Percentiles rank a stretch among this genome's conserved stretches.
Evolutionary conservation across 495 filamentous ascomycete genomes (phyloP).

Genomic region (Penicillium nucicola): DNA sequence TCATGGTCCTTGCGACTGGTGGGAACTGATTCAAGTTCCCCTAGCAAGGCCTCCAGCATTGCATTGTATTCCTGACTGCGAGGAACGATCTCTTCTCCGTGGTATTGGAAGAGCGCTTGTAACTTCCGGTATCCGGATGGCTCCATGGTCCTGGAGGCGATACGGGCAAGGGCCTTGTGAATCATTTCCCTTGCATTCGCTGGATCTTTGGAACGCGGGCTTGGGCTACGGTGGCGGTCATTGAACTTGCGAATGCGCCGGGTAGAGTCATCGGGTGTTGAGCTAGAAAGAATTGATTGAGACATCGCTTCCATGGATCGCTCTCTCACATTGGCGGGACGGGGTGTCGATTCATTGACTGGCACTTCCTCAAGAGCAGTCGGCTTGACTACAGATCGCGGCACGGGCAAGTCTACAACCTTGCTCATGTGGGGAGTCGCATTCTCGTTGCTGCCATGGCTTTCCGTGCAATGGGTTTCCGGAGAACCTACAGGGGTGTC

Average conservation of each 20-base stretch:
- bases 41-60: conserved; percentile 69
- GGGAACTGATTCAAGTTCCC: conserved; percentile 63
- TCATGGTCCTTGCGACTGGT: conserved; percentile 45
- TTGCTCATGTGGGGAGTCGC: conserved; percentile 12
- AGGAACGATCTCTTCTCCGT: conserved; percentile 51
- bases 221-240: conserved; percentile 32
- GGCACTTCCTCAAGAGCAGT: conserved; percentile 26
- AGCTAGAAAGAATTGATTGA: conserved; percentile 2
- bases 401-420: conserved; percentile 11
- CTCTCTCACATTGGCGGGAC: conserved; percentile 8
- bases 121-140: conserved; percentile 87
- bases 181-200: conserved; percentile 56
- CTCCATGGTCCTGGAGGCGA: conserved; percentile 69
- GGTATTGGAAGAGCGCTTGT: conserved; percentile 73
- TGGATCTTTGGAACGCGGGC: conserved; percentile 43
- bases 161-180: conserved; percentile 70
- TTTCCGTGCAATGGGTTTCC: conserved; percentile 9
- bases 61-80: conserved; percentile 61
- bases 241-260: conserved; percentile 26
- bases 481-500: conserved; percentile 2
- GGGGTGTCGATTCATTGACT: conserved; percentile 15
- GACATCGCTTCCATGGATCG: conserved; percentile 20
- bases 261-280: conserved; percentile 10
- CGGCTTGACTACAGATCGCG: conserved; percentile 20
- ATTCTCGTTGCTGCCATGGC: conserved; percentile 27